Evolutionary conservation across 192 early-diverging fungal genomes (phyloP), one percentile per base, ranked within the genome.

Genomic region (Paraglomus brasilianum): DNA sequence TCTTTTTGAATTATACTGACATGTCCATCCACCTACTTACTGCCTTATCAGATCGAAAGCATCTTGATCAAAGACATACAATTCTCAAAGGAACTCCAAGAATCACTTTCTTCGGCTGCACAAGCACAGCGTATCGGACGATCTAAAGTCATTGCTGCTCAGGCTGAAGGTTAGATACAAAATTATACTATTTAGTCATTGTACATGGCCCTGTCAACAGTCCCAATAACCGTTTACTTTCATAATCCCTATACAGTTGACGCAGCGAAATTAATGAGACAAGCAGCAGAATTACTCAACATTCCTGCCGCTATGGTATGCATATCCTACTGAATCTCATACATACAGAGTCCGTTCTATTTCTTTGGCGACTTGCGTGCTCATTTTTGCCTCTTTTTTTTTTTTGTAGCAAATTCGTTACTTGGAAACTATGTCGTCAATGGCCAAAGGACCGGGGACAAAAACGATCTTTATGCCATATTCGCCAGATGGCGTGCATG

Each of bases 281-380:
- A 95, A 75, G 93, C 94, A n/a, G 88, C 95, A 0, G 92, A 95
- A 70, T 91, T 95, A 48, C 77, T 97, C 19, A 94, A 92, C 75
- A 88, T 91, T 3, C 90, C 91, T 11, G 89, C 86, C 0, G 87
- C 86, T 2, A 86, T 88, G 83, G 44, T 55, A 67, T 48, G 38
- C n/a, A 19, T 22, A 13, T 22, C 13, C 10, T 11, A 48, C 8
- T 13, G 22, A 50, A 5, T 0, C 21, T 13, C 17, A 22, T 63
- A 55, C 13, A 9, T 55, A 4, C 13, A 48, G 17, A 50, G 14
- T 50, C 17, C 40, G 17, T 19, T 19, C 6, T 21, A 49, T 19
- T 72, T 11, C 17, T 1, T 30, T 48, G n/a, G 13, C 15, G 41
- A 41, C 57, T 22, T 70, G 73, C 14, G 53, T 72, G 43, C 11